Percentiles rank a stretch among this genome's conserved stretches.
phyloP scores from a whole-genome alignment of 2,329 filamentous ascomycete species.

The Pseudogymnoascus sp. region DNA sequence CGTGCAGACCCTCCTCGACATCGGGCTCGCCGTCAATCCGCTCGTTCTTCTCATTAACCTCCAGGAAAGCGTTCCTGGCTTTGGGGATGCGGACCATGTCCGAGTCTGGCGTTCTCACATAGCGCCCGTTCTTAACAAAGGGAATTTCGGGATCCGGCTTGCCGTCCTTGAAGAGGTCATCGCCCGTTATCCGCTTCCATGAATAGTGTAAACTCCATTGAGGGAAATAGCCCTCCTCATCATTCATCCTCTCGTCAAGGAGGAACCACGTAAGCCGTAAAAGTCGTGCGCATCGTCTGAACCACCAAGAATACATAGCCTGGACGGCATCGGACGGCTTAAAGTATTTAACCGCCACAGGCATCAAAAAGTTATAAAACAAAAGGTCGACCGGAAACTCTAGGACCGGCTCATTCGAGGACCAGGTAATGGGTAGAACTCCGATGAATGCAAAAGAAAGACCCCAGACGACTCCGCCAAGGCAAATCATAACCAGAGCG shows the following conservation, averaged over 20 bases:
- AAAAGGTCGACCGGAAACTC: slow-evolving; percentile 92
- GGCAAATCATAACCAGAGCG: slow-evolving; percentile 80
- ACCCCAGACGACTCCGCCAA: slow-evolving; percentile 95
- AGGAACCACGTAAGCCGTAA: slow-evolving; percentile 86
- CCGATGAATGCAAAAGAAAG: slow-evolving; percentile 57
- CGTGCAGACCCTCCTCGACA: slow-evolving; percentile 48
- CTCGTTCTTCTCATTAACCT: slow-evolving; percentile 60
- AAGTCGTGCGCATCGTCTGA: slow-evolving; percentile 70
- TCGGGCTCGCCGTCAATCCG: slow-evolving; percentile 51
- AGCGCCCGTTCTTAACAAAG: slow-evolving; percentile 65
- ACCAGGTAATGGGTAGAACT: slow-evolving; percentile 87
- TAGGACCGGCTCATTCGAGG: slow-evolving; percentile 81
- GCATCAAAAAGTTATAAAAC: slow-evolving; percentile 96
- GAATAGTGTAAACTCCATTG: slow-evolving; percentile 52
- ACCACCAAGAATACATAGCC: slow-evolving; percentile 91
- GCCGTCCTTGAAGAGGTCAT: slow-evolving; percentile 12
- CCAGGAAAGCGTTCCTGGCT: slow-evolving; percentile 69
- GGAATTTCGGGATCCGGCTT: slow-evolving; percentile 22
- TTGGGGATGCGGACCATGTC: slow-evolving; percentile 94
- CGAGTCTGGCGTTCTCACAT: slow-evolving; percentile 86
- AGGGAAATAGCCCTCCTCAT: slow-evolving; percentile 69
- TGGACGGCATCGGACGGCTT: slow-evolving; percentile 79
- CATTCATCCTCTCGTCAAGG: slow-evolving; percentile 70
- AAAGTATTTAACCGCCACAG: slow-evolving; percentile 73
- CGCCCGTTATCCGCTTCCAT: slow-evolving; percentile 29